Percentiles rank a stretch among this genome's conserved stretches.
phyloP scores from a whole-genome alignment of 1,284 basidiomycete genomes.

The Malassezia furfur region DNA sequence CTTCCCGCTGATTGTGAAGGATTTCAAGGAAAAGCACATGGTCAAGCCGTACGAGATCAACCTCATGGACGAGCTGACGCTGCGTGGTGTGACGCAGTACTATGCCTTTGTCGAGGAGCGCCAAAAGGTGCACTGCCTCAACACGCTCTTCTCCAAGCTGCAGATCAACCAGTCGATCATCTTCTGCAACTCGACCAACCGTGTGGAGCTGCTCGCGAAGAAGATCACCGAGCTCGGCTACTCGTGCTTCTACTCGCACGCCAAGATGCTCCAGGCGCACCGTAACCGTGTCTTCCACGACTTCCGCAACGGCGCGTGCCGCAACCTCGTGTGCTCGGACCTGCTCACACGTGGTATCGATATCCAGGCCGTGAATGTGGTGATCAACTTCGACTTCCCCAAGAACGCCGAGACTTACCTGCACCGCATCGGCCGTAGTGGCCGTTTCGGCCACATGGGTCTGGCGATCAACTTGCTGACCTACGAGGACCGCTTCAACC shows the following conservation, averaged over 20 bases:
- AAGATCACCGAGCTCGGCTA: constrained; percentile 99
- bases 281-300: constrained; percentile 99
- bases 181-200: constrained; percentile 98
- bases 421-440: constrained; percentile 92
- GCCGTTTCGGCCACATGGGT: constrained; percentile 92
- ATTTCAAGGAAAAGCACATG: constrained; percentile 99
- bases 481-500: constrained; percentile 92
- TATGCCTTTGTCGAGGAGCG: constrained; percentile 98
- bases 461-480: constrained; percentile 79
- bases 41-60: constrained; percentile 92
- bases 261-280: constrained; percentile 96
- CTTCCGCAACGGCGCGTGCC: constrained; percentile 94
- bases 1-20: constrained; percentile 97
- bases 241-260: constrained; percentile 99
- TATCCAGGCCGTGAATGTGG: constrained; percentile 98
- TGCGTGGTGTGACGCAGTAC: constrained; percentile 97
- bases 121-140: constrained; percentile 97
- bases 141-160: constrained; percentile 92
- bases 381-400: constrained; percentile 99
- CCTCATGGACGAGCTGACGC: constrained; percentile 97
- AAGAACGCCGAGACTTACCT: constrained; percentile 98
- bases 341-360: constrained; percentile 97
- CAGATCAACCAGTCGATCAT: constrained; percentile 99
- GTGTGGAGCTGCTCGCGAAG: constrained; percentile 95
- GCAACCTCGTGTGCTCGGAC: constrained; percentile 90